Conservation (phyloP, 2,329 filamentous ascomycete species). For the Gaeumannomyces tritici region DNA sequence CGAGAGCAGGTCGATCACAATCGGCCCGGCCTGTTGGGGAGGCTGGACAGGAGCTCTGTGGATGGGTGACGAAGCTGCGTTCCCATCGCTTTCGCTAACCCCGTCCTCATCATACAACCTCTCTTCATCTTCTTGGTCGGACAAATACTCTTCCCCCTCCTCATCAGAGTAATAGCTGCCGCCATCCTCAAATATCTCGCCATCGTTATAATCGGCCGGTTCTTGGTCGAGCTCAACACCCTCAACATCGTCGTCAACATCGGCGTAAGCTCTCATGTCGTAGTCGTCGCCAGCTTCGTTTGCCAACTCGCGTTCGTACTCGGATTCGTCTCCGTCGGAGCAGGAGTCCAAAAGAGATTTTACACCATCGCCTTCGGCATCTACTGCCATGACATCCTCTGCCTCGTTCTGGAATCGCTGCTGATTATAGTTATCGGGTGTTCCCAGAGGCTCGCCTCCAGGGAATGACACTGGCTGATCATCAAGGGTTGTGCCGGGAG, state of each 20-base stretch:
- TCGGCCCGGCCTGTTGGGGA: constrained; percentile 14
- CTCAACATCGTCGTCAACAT: constrained; percentile 18
- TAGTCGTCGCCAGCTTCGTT: constrained; percentile 17
- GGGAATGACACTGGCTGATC: constrained; percentile 13
- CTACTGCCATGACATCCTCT: constrained; percentile 16
- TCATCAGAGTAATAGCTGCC: constrained; percentile 1
- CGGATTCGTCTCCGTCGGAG: constrained; percentile 15
- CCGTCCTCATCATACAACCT: constrained; percentile 9
- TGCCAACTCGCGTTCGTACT: constrained; percentile 21
- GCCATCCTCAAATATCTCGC: neutral
- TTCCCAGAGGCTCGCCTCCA: constrained; percentile 4
- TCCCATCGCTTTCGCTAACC: constrained; percentile 10
- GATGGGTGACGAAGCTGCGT: constrained; percentile 1
- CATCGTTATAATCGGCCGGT: neutral
- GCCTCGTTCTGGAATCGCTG: constrained; percentile 17
- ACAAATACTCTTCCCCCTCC: constrained; percentile 9
- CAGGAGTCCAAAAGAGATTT: constrained; percentile 7
- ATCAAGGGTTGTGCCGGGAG: constrained; percentile 4
- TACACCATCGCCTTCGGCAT: constrained; percentile 8
- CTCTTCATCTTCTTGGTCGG: constrained; percentile 11
- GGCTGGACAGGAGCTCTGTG: constrained; percentile 1
- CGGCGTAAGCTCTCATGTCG: constrained; percentile 18
- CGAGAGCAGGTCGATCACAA: constrained; percentile 37
- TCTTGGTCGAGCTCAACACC: constrained; percentile 1
- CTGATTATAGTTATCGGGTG: constrained; percentile 8